Evolutionary conservation across 1,284 basidiomycete species (phyloP), one percentile per base, ranked within the genome.

Genomic region (Fomitopsis betulina): DNA sequence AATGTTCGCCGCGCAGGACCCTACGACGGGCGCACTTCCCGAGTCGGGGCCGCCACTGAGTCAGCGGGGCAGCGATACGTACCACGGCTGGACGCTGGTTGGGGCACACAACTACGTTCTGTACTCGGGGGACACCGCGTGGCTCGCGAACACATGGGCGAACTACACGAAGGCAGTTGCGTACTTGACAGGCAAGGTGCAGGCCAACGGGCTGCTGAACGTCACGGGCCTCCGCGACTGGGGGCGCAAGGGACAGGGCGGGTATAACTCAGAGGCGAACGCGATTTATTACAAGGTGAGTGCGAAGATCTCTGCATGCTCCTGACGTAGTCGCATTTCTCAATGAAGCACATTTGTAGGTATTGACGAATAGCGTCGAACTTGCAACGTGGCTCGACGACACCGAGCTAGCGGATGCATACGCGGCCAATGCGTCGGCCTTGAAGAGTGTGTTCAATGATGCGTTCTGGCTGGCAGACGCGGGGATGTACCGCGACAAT

Each of bases 21-120:
- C 82, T 0, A 65, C 47, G 12, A 83, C 81, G 0, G 83, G 83
- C 19, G 81, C 81, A 0, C 70, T 84, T 0, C 81, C 82, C 1
- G 82, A 84, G 63, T 82, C 81, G 5, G 83, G 83, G 0, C 82
- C 82, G 5, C 82, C 82, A 0, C 72, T 84, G 17, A 83, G 77
- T 58, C 81, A 84, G 62, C 70, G 72, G 30, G 81, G 78, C 42
- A 73, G 71, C 56, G 73, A 75, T 54, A 76, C 76, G 2, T 79
- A 79, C 58, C 76, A 78, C 60, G 70, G 71, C 10, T 79, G 78
- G 77, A 76, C 76, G 19, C 73, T 80, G 56, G 76, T 79, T 56
- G 78, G 77, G n/a, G 71, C 73, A 3, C 70, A 78, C 65, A 78
- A 76, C 63, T 76, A 77, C 65, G 76, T 68, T 58, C 63, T 80